Conservation (phyloP, 257 asterid species). For the Paraleonurus japonicus region DNA sequence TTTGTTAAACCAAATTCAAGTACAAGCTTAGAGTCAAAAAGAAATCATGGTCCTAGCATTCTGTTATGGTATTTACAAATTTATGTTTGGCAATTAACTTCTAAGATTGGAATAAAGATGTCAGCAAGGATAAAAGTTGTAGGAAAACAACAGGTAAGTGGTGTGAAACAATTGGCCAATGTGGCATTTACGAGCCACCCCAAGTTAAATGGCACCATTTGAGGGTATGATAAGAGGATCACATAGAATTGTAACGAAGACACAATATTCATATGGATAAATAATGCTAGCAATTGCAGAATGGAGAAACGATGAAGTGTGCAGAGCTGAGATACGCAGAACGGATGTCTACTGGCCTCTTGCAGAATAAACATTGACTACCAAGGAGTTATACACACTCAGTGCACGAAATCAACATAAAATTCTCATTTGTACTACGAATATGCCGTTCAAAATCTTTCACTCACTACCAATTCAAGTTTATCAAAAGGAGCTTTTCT, state of each 20-base stretch:
- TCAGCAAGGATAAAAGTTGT: neutral
- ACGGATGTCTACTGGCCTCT: neutral
- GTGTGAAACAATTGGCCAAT: neutral
- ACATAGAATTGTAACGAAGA: neutral
- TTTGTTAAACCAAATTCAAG: neutral
- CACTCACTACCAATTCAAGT: neutral
- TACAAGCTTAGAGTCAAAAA: neutral
- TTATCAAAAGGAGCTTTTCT: neutral
- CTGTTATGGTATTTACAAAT: neutral
- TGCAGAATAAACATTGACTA: neutral
- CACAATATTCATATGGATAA: neutral
- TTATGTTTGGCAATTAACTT: neutral
- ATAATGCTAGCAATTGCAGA: neutral
- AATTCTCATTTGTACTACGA: neutral
- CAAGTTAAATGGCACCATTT: neutral
- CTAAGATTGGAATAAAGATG: slow-evolving; percentile 1
- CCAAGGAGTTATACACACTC: neutral
- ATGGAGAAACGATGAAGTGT: neutral
- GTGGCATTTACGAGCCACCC: neutral
- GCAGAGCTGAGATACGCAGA: neutral
- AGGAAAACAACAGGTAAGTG: neutral
- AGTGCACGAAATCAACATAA: neutral
- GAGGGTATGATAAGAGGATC: neutral
- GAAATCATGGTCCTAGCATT: neutral
- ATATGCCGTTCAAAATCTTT: neutral